Base-by-base conservation (phyloP, 495 filamentous ascomycete genomes). In the Tuber magnatum region DNA sequence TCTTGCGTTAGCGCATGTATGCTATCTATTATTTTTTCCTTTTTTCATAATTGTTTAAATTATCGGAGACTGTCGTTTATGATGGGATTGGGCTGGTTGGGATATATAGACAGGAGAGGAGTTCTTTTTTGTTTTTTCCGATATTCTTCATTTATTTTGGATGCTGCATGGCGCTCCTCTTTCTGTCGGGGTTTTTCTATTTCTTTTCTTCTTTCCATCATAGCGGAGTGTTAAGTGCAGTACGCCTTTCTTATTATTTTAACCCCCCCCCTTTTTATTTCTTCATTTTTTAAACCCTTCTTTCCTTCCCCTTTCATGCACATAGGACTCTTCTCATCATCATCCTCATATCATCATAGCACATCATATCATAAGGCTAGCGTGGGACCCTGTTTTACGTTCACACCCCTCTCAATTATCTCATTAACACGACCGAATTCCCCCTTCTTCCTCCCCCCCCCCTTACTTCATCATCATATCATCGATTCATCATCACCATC, bases 121-220 rank as follows among this genome's bases (percentile, higher is more conserved):
- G 56, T 65, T 65, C 28, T 32, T 65, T 65, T 65, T 65, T 65
- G 39, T 65, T 65, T 65, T 65, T 35, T 28, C n/a, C 12, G 10
- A 61, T 61, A 35, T 56, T 65, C 14, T 65, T 35, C 32, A 16
- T 65, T 65, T 65, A 35, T 35, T 65, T 35, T 35, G 56, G 32
- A 65, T 65, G 35, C n/a, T 35, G 56, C 56, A 65, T 65, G 56
- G 56, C 56, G 56, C 56, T 65, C 56, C 56, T 65, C 56, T 65
- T 65, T 65, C 56, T 65, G 56, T 35, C 5, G 56, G 56, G 14
- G 28, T 65, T 65, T 65, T 65, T 65, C 5, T 40, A 40, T 40
- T 20, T 6, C n/a, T 32, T 32, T 65, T 65, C 14, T 35, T 16
- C 16, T 32, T 65, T 35, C 28, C 14, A 35, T 65, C 56, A 65